These are phyloP conservation scores for Dryadomyces quercus-mongolicae DNA, from an alignment of 2,329 filamentous ascomycete species.

Conservation along the genomic window DNA sequence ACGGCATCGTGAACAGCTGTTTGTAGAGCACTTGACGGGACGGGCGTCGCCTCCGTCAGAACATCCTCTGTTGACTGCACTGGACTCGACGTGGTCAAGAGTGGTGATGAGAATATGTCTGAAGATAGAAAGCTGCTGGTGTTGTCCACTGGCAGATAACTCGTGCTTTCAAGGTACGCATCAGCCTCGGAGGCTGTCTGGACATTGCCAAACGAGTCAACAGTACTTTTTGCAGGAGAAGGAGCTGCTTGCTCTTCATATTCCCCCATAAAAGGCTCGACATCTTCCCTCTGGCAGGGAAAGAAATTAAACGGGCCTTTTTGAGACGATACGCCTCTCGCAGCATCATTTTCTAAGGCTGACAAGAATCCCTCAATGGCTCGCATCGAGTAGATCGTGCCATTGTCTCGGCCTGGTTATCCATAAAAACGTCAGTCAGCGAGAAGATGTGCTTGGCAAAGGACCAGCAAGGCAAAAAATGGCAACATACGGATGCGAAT, in stretches of 20 bases:
- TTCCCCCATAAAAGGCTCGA: not conserved
- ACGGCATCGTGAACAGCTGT: not conserved
- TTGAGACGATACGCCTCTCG: not conserved
- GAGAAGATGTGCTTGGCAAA: not conserved
- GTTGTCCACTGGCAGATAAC: no score
- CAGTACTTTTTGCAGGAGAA: not conserved
- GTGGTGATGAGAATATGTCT: no score
- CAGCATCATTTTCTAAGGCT: not conserved
- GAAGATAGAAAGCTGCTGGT: no score
- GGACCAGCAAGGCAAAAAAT: not conserved
- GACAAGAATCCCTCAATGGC: not conserved
- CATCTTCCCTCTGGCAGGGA: not conserved
- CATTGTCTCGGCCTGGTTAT: not conserved
- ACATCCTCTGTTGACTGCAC: no score
- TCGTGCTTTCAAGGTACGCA: no score
- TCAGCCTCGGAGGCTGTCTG: no score
- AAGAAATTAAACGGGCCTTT: not conserved
- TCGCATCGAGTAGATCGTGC: not conserved
- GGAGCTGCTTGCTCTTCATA: not conserved
- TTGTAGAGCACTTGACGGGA: not conserved
- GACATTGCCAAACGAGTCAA: not conserved
- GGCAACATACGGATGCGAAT: not conserved
- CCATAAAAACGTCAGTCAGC: not conserved
- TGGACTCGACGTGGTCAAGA: no score
- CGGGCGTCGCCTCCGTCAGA: no score